Evolutionary conservation across 169 alveolate species (phyloP).

Genomic region (Ichthyophthirius multifiliis): DNA sequence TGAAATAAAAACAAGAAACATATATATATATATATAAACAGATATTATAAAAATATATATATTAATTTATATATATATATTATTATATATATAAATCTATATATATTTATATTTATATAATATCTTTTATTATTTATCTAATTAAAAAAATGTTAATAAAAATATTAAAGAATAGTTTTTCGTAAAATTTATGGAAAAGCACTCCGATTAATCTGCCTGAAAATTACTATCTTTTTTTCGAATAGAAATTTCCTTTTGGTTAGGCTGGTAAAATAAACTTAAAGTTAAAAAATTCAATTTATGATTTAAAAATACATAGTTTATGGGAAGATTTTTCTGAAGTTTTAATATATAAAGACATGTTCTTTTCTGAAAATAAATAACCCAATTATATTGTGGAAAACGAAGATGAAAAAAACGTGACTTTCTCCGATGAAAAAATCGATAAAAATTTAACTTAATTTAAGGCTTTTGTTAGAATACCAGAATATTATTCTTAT

Average conservation of each 20-base stretch:
- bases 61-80: no score
- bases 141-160: no score
- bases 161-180: no score
- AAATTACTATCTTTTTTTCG: background rate
- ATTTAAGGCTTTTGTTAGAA: background rate
- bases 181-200: no score
- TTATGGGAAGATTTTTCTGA: constrained; percentile 1
- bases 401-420: background rate
- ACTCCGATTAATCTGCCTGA: no score
- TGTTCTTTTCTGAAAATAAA: no score
- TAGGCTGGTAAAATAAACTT: background rate
- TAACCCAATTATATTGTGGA: background rate
- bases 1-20: background rate
- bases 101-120: no score
- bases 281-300: background rate
- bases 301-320: background rate
- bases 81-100: no score
- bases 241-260: background rate
- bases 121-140: no score
- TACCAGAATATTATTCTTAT: constrained; percentile 4
- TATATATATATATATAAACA: no score
- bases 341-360: background rate
- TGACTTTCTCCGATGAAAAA: background rate
- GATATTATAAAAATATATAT: no score
- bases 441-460: background rate